Base-by-base conservation (phyloP, 2,329 filamentous ascomycete species). In the Alternaria atra region DNA sequence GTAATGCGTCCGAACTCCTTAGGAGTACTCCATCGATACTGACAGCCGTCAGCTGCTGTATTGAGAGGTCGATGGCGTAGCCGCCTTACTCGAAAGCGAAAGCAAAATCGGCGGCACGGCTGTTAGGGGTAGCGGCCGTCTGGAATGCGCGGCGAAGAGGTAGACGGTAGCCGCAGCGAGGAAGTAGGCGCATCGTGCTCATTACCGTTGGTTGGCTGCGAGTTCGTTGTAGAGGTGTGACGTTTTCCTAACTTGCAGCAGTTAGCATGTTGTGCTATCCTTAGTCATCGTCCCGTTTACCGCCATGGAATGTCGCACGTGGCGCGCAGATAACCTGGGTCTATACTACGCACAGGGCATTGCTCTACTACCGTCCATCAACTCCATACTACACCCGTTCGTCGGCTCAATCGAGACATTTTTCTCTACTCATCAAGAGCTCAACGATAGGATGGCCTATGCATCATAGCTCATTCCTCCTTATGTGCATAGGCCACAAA, bases 21-120 rank as follows among this genome's bases (percentile, higher is more conserved):
- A 98, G 85, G 20, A 99, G 87, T n/a, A 99, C 95, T 57, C 95
- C 95, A 78, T 99, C 95, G 75, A 99, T 97, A 78, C 88, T 91
- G 66, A 80, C 56, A 55, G 43, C 48, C 56, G 64, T 76, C 58
- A 77, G 74, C 48, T 47, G 52, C 58, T 59, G 55, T 58, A 50
- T 51, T 25, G 20, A 60, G 46, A 48, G 34, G 15, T 40, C 32
- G 54, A 40, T 47, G 67, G 61, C 52, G 39, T 63, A 63, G 61
- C 67, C 67, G 62, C 80, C 73, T 73, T 80, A 86, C 84, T 87
- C 85, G 64, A 87, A 86, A 30, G 84, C 85, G 65, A 87, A 86
- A 20, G 84, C 85, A 71, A 87, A 87, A 25, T 83, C 85, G 70
- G 85, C 86, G 62, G 81, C 80, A 20, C 81, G 81, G 9, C 40